Evolutionary conservation across 2,329 filamentous ascomycete genomes (phyloP).

Genomic region (Cladophialophora carrionii): DNA sequence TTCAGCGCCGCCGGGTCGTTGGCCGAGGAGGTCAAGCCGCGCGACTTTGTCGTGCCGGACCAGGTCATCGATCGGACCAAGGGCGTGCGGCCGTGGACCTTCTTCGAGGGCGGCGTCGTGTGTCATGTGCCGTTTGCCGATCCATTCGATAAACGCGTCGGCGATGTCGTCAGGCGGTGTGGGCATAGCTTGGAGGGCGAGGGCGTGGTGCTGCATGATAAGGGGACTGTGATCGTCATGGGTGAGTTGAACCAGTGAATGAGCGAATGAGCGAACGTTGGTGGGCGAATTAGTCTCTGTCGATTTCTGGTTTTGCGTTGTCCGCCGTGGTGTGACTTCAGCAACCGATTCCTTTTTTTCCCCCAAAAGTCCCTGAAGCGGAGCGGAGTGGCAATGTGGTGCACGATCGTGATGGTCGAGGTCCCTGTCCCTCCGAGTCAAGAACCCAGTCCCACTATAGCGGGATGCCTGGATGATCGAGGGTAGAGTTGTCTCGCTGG

Average conservation of each 20-base stretch:
- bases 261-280: not conserved
- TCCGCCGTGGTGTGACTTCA: no score
- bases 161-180: conserved; percentile 75
- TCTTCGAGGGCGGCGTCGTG: conserved; percentile 81
- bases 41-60: conserved; percentile 95
- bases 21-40: conserved; percentile 88
- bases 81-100: conserved; percentile 90
- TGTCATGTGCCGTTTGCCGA: conserved; percentile 95
- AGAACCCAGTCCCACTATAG: no score
- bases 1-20: conserved; percentile 94
- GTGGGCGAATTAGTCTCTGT: no score
- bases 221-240: conserved; percentile 89
- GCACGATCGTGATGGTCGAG: no score
- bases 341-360: no score
- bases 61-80: conserved; percentile 98
- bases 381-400: no score
- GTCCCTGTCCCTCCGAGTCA: no score
- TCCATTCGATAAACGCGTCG: conserved; percentile 82
- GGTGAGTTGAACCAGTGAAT: conserved; percentile 55
- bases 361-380: no score
- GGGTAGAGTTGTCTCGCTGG: no score
- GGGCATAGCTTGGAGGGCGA: conserved; percentile 79
- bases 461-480: no score
- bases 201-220: conserved; percentile 79
- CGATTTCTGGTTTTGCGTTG: no score